A percentile compares a stretch with the other conserved stretches of the same genome.
Conservation (phyloP, 2,329 filamentous ascomycete genomes). For the Aspergillus novoparasiticus region DNA sequence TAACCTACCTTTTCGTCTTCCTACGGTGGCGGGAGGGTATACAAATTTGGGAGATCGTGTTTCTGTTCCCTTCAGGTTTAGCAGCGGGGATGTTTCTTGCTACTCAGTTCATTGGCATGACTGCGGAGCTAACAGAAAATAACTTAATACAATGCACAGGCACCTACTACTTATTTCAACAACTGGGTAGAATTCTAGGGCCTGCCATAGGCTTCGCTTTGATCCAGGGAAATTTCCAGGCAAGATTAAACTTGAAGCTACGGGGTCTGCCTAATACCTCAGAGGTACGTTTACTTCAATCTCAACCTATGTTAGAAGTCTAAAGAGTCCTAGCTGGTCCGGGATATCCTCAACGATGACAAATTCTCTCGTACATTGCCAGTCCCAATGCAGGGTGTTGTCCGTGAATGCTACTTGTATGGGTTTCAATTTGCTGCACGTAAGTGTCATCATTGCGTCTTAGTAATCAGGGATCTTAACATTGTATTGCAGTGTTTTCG, state of each 20-base stretch:
- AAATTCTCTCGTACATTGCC: not conserved
- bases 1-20: not conserved
- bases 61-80: not conserved
- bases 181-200: not conserved
- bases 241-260: not conserved
- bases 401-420: not conserved
- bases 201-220: not conserved
- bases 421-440: not conserved
- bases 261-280: not conserved
- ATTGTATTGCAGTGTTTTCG: not conserved
- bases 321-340: not conserved
- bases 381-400: not conserved
- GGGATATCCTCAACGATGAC: not conserved
- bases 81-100: not conserved
- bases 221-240: not conserved
- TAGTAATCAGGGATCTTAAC: not conserved
- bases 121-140: not conserved
- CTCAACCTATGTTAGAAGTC: not conserved
- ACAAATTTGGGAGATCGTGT: not conserved
- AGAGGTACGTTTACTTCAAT: not conserved
- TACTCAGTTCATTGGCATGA: not conserved
- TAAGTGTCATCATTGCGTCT: not conserved
- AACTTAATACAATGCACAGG: not conserved
- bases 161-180: not conserved
- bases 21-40: not conserved